A percentile compares a stretch with the other conserved stretches of the same genome.
phyloP scores from a whole-genome alignment of 2,329 filamentous ascomycete species.

The Aureobasidium sp. region DNA sequence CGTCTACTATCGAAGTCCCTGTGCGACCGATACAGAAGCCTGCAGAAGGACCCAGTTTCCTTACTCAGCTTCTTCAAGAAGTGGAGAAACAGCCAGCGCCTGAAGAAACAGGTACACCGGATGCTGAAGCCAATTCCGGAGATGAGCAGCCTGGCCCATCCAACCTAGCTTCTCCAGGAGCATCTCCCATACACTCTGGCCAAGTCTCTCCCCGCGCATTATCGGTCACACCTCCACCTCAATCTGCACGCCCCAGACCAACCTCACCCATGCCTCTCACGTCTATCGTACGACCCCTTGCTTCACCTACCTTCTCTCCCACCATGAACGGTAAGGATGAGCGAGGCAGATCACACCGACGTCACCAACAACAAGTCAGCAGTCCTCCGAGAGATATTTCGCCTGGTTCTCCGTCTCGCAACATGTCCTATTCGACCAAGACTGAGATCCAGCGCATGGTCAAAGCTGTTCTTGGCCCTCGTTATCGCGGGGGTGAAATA shows the following conservation, averaged over 20 bases:
- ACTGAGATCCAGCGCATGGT: slow-evolving; percentile 85
- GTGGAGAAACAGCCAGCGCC: slow-evolving; percentile 56
- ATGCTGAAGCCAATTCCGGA: slow-evolving; percentile 23
- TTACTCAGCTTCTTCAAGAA: slow-evolving; percentile 81
- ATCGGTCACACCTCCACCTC: slow-evolving; percentile 63
- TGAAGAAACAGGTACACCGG: slow-evolving; percentile 30
- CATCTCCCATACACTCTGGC: slow-evolving; percentile 59
- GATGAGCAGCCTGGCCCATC: slow-evolving; percentile 29
- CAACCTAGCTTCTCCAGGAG: slow-evolving; percentile 55
- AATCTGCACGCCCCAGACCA: slow-evolving; percentile 49
- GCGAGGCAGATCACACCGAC: slow-evolving; percentile 40
- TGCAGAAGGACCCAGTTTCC: slow-evolving; percentile 58
- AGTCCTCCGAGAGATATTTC: slow-evolving; percentile 53
- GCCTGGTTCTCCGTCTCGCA: slow-evolving; percentile 28
- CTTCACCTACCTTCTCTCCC: slow-evolving; percentile 17
- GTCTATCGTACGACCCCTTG: slow-evolving; percentile 62
- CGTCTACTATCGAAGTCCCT: slow-evolving; percentile 22
- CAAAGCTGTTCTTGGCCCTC: slow-evolving; percentile 69
- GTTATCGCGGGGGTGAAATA: slow-evolving; percentile 72
- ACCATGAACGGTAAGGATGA: slow-evolving; percentile 17
- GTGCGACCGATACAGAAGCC: slow-evolving; percentile 19
- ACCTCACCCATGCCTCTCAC: slow-evolving; percentile 61
- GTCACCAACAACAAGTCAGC: slow-evolving; percentile 44
- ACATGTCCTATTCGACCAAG: slow-evolving; percentile 75
- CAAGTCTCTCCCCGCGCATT: slow-evolving; percentile 61